Base-by-base conservation (phyloP, 768 basidiomycete genomes). In the Leccinum variicolor region DNA sequence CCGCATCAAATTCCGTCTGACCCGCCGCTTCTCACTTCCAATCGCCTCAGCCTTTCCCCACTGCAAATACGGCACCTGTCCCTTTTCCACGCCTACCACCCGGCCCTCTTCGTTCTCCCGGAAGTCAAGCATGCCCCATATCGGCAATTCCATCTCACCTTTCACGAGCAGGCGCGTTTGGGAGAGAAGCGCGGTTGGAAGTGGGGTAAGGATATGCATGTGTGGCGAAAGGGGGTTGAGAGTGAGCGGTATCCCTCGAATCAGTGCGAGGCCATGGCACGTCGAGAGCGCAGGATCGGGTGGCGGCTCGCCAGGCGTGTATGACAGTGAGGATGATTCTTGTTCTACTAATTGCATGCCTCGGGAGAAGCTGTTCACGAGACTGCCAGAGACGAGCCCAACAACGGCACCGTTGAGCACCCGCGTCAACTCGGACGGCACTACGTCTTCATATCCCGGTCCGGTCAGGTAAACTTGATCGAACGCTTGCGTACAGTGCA, bases 1-100 rank as follows among this genome's bases (percentile, higher is more conserved):
- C 25, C 94, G 77, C 92, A 94, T 92, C 69, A 97, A 71, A 74
- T 96, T 96, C 68, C 93, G 79, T 69, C 94, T 80, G 47, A 92
- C 85, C 45, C 85, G 76, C 69, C 86, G 79, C 64, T 79, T 83
- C 61, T 89, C 90, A 10, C 79, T 84, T 3, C 93, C 94, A 10
- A 87, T 71, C 2, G 87, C 90, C 47, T 82, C 85, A 0, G 79
- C 80, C 61, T 82, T 85, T 0, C 87, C 86, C 85, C 86, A 89
- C 63, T 87, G 87, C 69, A 96, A 71, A 73, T 84, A 96, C n/a
- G 94, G 86, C 19, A 85, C 79, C 4, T 74, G 83, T 7, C 78
- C 82, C 66, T 77, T 83, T 14, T 80, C 79, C 15, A 77, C 69
- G 1, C 80, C 81, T 6, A 83, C 82, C 6, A 86, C 75, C 21